Conservation (phyloP, 306 rosid species). For the Trifolium pratense region DNA sequence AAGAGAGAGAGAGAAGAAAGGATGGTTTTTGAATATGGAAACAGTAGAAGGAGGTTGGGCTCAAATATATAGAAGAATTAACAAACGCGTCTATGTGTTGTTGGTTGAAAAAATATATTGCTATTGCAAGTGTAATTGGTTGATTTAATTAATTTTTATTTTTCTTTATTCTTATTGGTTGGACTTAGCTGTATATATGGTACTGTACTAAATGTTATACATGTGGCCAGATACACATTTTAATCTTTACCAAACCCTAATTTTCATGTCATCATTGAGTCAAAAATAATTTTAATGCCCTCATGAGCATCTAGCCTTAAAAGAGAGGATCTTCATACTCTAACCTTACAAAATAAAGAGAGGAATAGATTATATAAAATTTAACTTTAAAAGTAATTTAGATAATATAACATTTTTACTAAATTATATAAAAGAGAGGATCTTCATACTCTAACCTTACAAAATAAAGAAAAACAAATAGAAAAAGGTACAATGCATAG, state of each 20-base stretch:
- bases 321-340: no score
- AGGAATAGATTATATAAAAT: no score
- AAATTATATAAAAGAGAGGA: no score
- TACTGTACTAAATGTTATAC: conserved; percentile 40
- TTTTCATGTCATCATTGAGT: conserved; percentile 11
- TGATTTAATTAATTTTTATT: conserved; percentile 23
- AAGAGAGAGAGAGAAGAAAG: conserved; percentile 18
- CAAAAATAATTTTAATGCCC: no score
- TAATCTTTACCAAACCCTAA: conserved; percentile 62
- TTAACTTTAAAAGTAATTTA: no score
- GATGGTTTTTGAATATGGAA: conserved; percentile 37
- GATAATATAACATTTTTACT: no score
- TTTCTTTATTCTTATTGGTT: conserved; percentile 54
- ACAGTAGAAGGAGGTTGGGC: conserved; percentile 44
- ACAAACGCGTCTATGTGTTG: conserved; percentile 33
- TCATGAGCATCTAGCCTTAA: no score
- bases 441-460: no score
- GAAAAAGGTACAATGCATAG: no score
- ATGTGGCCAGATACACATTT: conserved; percentile 48
- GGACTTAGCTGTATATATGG: conserved; percentile 54
- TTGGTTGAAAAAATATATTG: conserved; percentile 40
- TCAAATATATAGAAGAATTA: conserved; percentile 39
- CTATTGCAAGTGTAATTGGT: not conserved
- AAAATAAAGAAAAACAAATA: no score
- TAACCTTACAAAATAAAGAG: no score